A percentile compares a stretch with the other conserved stretches of the same genome.
Conservation (phyloP, 495 filamentous ascomycete species). For the Amniculicola lignicola region DNA sequence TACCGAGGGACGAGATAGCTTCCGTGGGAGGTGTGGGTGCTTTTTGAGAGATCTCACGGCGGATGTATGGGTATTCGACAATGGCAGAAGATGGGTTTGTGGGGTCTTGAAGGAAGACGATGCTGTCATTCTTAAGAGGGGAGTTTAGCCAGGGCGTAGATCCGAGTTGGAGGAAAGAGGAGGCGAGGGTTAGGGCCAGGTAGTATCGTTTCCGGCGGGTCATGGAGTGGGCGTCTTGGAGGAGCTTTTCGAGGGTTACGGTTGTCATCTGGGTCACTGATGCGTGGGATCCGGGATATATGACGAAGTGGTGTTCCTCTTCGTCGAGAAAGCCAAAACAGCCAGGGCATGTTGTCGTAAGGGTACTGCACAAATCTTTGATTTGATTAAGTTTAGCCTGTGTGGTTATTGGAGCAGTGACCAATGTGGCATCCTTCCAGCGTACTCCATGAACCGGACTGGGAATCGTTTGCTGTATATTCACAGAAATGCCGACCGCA, state of each 20-base stretch:
- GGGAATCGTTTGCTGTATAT: neutral
- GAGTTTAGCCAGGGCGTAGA: conserved; percentile 30
- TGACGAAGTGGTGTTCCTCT: conserved; percentile 24
- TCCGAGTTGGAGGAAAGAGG: conserved; percentile 31
- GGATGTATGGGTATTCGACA: conserved; percentile 36
- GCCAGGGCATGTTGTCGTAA: conserved; percentile 14
- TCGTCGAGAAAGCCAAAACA: conserved; percentile 29
- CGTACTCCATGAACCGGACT: neutral
- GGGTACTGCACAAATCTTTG: conserved; percentile 25
- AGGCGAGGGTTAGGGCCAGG: conserved; percentile 33
- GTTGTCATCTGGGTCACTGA: conserved; percentile 1
- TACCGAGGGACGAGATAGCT: conserved; percentile 37
- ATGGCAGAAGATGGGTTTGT: conserved; percentile 4
- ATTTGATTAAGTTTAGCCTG: conserved; percentile 7
- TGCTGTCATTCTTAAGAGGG: conserved; percentile 21
- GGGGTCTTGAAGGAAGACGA: conserved; percentile 29
- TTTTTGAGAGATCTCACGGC: conserved; percentile 20
- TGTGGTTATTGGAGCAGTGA: neutral
- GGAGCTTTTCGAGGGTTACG: conserved; percentile 29
- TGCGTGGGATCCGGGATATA: conserved; percentile 24
- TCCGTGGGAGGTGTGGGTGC: neutral
- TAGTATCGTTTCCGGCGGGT: conserved; percentile 36
- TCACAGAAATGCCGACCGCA: neutral
- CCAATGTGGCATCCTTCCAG: neutral
- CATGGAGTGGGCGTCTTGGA: conserved; percentile 19